Base-by-base conservation (phyloP, 2,329 filamentous ascomycete species). In the Diaporthe vexans region DNA sequence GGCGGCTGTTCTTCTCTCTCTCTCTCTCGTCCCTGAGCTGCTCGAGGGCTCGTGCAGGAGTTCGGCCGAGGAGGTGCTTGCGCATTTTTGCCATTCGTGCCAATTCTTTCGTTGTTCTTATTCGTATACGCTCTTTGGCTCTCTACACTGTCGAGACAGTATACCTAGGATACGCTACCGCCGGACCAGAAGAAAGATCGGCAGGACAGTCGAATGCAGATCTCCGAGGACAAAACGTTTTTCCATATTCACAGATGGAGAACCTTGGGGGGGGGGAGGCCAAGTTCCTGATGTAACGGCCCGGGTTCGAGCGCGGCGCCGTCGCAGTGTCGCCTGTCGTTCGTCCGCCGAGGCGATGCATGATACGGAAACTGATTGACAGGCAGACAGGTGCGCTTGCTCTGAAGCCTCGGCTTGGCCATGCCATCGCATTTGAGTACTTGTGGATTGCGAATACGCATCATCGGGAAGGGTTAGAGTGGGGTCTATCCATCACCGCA, bases 151-250 rank as follows among this genome's bases (percentile, higher is more conserved):
- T 37, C 10, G 6, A 43, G 40, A 43, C 40, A 15, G 48, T 52
- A 4, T 24, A 52, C n/a, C n/a, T n/a, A n/a, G 9, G 13, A 17
- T 51, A n/a, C 3, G 21, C 21, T n/a, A 51, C 33, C 33, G 33
- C 33, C n/a, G 8, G 17, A 21, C 9, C 24, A 48, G 3, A 9
- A 21, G n/a, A 48, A 6, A 26, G 59, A 65, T 65, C 59, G 43
- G 26, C 59, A 9, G 33, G 11, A 15, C 21, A 10, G 4, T n/a
- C 33, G 33, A 54, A 40, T 35, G 63, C 63, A 54, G 48, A 68
- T 54, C 46, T 24, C 63, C n/a, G 48, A 40, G 63, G 48, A 67
- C 63, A 67, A 67, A 67, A 37, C 63, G 63, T 52, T 67, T 67
- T 67, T 26, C 63, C 63, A 52, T 35, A 29, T 48, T 17, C 4